Base-by-base conservation (phyloP, 1,139 yeast species). In the Pichia sp. region DNA sequence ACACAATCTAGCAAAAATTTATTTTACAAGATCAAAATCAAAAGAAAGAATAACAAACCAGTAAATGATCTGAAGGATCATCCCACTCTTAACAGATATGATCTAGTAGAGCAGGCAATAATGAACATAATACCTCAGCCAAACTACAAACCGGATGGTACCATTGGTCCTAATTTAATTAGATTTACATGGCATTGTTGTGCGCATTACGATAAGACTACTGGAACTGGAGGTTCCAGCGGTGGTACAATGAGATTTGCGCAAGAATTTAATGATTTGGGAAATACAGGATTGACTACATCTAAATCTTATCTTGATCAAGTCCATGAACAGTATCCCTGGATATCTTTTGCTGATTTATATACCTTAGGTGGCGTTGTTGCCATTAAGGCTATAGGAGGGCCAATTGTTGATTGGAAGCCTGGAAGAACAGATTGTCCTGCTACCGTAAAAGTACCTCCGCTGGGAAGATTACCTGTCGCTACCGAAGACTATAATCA, bases 131-230 rank as follows among this genome's bases (percentile, higher is more conserved):
- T 58, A 12, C 50, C 53, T 3, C 50, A 52, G 36, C 55, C 59
- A 6, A 50, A 48, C 10, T 74, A 73, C 55, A 82, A 78, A 49
- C 50, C 51, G 4, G 85, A 79, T 53, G 83, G 84, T 1, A 72
- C 81, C 3, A 61, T 72, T 31, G 85, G 82, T 1, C 85, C 86
- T 8, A 67, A 77, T 12, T 61, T 79, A 36, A 71, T 79, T 19
- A 67, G 85, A 36, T 66, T 80, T 32, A 75, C 84, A 2, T 79
- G 86, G 86, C 85, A 79, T 55, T 76, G 83, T 36, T 72, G 80
- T 50, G 85, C 84, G 4, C 79, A 84, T 18, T 79, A 69, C 58
- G 82, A 79, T 53, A 63, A 62, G 46, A 57, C 52, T 11, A 58
- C 73, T 4, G 72, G 72, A 10, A 74, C 78, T 3, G 86, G 85